Evolutionary conservation across 768 basidiomycete species (phyloP).

Genomic region (Tricholoma bakamatsutake): DNA sequence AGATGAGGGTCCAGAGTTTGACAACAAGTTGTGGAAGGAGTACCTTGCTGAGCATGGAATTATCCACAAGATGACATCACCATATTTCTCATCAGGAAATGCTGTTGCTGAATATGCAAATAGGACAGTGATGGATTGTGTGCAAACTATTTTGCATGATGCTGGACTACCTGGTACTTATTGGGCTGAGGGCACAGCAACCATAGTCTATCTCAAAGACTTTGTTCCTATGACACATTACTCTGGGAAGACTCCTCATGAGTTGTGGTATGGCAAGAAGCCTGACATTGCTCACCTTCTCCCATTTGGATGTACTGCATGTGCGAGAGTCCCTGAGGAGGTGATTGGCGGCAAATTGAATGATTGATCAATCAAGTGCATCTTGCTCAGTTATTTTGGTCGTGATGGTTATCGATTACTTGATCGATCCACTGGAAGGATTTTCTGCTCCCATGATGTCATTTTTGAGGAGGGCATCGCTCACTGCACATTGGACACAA

Average conservation of each 20-base stretch:
- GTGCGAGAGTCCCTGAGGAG: too few relatives aligned
- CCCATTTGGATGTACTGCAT: too few relatives aligned
- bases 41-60: constrained; percentile 18
- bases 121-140: constrained; percentile 13
- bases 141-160: constrained; percentile 15
- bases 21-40: constrained; percentile 14
- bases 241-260: background rate
- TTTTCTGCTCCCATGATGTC: background rate
- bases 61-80: constrained; percentile 10
- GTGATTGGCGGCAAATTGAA: too few relatives aligned
- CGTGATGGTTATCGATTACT: background rate
- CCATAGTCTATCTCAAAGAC: background rate
- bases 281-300: background rate
- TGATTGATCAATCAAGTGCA: too few relatives aligned
- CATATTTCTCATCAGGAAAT: too few relatives aligned
- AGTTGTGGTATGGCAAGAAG: background rate
- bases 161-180: constrained; percentile 12
- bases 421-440: background rate
- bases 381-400: background rate
- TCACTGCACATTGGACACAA: background rate
- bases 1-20: constrained; percentile 25
- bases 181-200: constrained; percentile 1
- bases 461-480: background rate
- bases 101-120: constrained; percentile 14
- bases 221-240: background rate